A percentile compares a stretch with the other conserved stretches of the same genome.
Evolutionary conservation across 2,329 filamentous ascomycete genomes (phyloP).

Genomic region (Xylariaceae sp.): DNA sequence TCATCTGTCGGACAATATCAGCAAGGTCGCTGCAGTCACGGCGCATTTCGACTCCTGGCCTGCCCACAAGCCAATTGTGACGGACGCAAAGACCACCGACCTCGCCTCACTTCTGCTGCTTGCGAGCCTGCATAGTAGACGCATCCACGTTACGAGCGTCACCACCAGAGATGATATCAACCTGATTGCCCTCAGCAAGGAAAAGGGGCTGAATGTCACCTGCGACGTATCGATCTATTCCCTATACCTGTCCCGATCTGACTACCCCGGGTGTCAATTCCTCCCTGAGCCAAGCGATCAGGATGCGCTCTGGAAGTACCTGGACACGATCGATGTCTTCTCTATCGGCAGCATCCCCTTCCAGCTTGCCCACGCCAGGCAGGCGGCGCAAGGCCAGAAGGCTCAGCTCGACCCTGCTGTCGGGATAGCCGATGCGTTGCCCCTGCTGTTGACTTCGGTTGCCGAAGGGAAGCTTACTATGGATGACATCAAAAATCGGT

Average conservation of each 20-base stretch:
- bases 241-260: conserved; percentile 64
- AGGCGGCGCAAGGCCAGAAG: conserved; percentile 25
- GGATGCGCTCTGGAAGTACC: conserved; percentile 64
- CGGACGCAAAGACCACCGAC: conserved; percentile 73
- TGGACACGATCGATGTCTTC: conserved; percentile 69
- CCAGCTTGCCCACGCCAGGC: conserved; percentile 55
- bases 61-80: conserved; percentile 69
- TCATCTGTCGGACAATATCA: conserved; percentile 73
- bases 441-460: conserved; percentile 68
- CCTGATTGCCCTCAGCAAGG: conserved; percentile 69
- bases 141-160: conserved; percentile 72
- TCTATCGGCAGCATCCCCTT: conserved; percentile 73
- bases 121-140: conserved; percentile 69
- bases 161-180: conserved; percentile 75
- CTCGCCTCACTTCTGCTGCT: conserved; percentile 73
- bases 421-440: conserved; percentile 67
- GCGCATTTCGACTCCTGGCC: conserved; percentile 76
- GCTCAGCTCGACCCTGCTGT: conserved; percentile 48
- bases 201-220: conserved; percentile 74
- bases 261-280: conserved; percentile 59
- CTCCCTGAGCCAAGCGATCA: conserved; percentile 64
- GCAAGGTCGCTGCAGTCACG: conserved; percentile 72
- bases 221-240: conserved; percentile 78
- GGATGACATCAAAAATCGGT: conserved; percentile 62
- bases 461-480: conserved; percentile 65